These are phyloP conservation scores for Solanum sejunctum DNA, from an alignment of 257 asterid species.

Conservation along the genomic window DNA sequence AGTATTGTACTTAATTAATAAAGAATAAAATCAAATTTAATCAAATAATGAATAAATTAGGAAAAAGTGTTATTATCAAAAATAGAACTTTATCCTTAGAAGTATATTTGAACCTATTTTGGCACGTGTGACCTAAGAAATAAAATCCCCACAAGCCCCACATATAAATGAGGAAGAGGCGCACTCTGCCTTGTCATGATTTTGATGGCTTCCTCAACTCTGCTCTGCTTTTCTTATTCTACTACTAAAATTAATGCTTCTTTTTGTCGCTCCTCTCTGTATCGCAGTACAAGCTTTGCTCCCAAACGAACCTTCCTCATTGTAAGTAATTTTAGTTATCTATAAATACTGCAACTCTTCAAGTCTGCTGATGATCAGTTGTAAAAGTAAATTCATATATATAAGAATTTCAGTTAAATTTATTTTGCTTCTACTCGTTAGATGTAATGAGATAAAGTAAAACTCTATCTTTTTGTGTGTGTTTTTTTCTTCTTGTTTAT, in stretches of 20 bases:
- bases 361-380: no score
- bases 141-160: neutral
- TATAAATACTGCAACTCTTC: no score
- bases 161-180: neutral
- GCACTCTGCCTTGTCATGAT: neutral
- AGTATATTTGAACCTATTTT: neutral
- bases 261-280: constrained; percentile 8
- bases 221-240: constrained; percentile 12
- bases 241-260: neutral
- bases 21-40: neutral
- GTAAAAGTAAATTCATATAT: neutral
- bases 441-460: neutral
- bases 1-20: no score
- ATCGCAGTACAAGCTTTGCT: neutral
- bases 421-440: neutral
- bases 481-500: neutral
- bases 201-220: constrained; percentile 32
- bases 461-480: neutral
- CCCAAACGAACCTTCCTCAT: neutral
- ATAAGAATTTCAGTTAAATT: no score
- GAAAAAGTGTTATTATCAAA: no score
- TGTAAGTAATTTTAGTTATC: neutral
- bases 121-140: neutral
- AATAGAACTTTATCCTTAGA: no score
- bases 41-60: neutral